Base-by-base conservation (phyloP, 768 basidiomycete species). In the Tylopilus vinaceipallidus region DNA sequence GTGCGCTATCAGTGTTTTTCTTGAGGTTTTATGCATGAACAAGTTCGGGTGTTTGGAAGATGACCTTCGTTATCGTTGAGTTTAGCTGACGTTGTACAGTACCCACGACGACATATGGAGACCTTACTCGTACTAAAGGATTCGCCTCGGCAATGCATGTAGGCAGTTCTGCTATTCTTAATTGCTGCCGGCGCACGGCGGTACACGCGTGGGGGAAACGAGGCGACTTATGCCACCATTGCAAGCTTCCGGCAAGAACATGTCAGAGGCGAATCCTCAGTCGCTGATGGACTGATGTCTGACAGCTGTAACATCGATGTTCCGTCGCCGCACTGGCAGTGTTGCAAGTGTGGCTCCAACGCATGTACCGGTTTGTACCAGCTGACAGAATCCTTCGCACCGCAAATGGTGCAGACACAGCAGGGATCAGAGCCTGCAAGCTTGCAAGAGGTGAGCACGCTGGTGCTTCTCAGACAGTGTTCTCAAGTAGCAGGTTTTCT, bases 81-180 rank as follows among this genome's bases (percentile, higher is more conserved):
- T 50, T 53, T 32, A 39, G 39, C 42, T 37, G 24, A 42, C 54
- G 55, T 50, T 69, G 63, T 69, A 67, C 37, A 69, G 52, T 67
- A 67, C 42, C 48, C 55, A 63, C 35, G 42, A 45, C 45, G 42
- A 45, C 45, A 48, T 50, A 53, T 53, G 57, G 47, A 33, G 27
- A 45, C 27, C 29, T 58, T 43, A 11, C 22, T 33, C 46, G 44
- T 20, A 11, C 35, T n/a, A 45, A 44, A 36, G 12, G 19, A 23
- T 35, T n/a, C 13, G 16, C 27, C 1, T 32, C 36, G 16, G 13
- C n/a, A n/a, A n/a, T n/a, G n/a, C n/a, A n/a, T n/a, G n/a, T n/a
- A n/a, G n/a, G n/a, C n/a, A n/a, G n/a, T n/a, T n/a, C n/a, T n/a
- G n/a, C n/a, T n/a, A n/a, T n/a, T n/a, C n/a, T n/a, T n/a, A 37